A percentile compares a stretch with the other conserved stretches of the same genome.
These are phyloP conservation scores for Taxillus chinensis DNA, from an alignment of 164 flowering plant genomes.

Conservation along the genomic window DNA sequence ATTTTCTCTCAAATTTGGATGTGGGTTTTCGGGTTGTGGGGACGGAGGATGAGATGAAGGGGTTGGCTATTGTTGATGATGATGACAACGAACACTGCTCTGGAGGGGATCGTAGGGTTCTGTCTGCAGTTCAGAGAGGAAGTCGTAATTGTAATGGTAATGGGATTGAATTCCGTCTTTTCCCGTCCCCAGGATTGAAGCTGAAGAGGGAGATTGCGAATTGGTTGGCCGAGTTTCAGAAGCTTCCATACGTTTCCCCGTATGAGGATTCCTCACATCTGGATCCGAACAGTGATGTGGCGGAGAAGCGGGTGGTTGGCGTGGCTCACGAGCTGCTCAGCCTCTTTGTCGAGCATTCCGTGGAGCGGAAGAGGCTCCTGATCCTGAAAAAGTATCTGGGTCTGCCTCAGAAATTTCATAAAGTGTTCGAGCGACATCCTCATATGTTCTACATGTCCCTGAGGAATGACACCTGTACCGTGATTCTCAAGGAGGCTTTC, in stretches of 20 bases:
- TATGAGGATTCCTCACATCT: conserved; percentile 52
- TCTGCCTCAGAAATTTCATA: conserved; percentile 75
- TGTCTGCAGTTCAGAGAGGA: conserved; percentile 46
- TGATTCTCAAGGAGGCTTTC: conserved; percentile 72
- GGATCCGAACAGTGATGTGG: conserved; percentile 48
- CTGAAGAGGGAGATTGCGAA: conserved; percentile 56
- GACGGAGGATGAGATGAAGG: conserved; percentile 56
- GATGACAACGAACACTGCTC: not conserved
- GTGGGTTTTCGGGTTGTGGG: conserved; percentile 46
- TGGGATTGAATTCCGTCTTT: conserved; percentile 40
- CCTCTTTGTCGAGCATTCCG: conserved; percentile 71
- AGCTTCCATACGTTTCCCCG: conserved; percentile 72
- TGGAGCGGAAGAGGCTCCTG: conserved; percentile 58
- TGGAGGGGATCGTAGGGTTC: conserved; percentile 13
- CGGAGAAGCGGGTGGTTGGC: conserved; percentile 75
- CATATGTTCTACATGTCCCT: conserved; percentile 73
- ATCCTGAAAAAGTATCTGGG: conserved; percentile 57
- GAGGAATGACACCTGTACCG: conserved; percentile 69
- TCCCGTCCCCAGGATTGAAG: conserved; percentile 72
- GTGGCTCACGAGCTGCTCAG: conserved; percentile 78
- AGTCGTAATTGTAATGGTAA: conserved; percentile 24
- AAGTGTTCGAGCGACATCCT: conserved; percentile 73
- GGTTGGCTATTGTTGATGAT: conserved; percentile 38
- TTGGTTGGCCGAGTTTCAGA: conserved; percentile 70
- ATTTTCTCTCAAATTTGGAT: conserved; percentile 34